Percentiles rank a stretch among this genome's conserved stretches.
Conservation (phyloP, 306 rosid species). For the Abrus precatorius region DNA sequence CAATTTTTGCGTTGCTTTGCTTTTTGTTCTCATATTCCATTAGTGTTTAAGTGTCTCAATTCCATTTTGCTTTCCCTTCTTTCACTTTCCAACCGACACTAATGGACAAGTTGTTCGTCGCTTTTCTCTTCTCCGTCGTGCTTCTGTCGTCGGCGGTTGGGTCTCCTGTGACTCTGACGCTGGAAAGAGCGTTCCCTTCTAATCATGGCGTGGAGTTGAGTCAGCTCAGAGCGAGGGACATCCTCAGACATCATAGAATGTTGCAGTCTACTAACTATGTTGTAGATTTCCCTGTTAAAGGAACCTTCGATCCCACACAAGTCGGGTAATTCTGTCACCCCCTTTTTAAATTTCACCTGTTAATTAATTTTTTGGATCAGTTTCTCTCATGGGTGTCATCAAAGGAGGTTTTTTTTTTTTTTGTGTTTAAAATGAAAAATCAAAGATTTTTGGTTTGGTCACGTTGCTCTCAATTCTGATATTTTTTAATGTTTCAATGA, state of each 20-base stretch:
- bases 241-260: conserved; percentile 73
- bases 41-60: conserved; percentile 1
- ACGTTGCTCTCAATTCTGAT: background rate
- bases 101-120: conserved; percentile 51
- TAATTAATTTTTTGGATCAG: background rate
- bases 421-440: background rate
- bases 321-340: conserved; percentile 68
- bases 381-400: conserved; percentile 16
- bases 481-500: background rate
- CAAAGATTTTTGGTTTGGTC: background rate
- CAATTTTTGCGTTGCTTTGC: conserved; percentile 31
- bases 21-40: conserved; percentile 49
- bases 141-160: conserved; percentile 49
- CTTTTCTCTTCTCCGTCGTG: conserved; percentile 49
- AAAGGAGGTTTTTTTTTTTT: background rate
- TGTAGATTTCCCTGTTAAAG: conserved; percentile 71
- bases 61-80: conserved; percentile 16
- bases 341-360: background rate
- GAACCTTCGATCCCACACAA: conserved; percentile 74
- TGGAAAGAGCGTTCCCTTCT: conserved; percentile 84
- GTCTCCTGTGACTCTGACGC: conserved; percentile 63
- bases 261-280: conserved; percentile 72
- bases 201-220: conserved; percentile 67
- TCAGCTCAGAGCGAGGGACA: conserved; percentile 71
- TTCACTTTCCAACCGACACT: conserved; percentile 32